A percentile compares a stretch with the other conserved stretches of the same genome.
Evolutionary conservation across 23 red algal species (phyloP).

Genomic region (Cyanidium caldarium): DNA sequence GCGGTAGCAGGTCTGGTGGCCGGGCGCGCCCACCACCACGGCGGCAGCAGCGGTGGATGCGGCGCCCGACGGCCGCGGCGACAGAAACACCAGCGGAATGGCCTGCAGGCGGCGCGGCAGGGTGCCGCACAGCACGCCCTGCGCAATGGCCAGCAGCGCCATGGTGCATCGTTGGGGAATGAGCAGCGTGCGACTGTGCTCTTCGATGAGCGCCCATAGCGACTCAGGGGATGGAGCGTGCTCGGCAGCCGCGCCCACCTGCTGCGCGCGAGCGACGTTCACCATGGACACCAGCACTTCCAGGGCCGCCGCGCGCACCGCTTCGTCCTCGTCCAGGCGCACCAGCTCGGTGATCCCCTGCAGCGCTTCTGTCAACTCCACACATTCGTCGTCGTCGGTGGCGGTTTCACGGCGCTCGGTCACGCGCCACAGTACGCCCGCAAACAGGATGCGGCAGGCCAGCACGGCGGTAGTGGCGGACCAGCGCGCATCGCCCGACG

Average conservation of each 20-base stretch:
- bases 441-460: background rate
- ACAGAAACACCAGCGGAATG: background rate
- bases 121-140: background rate
- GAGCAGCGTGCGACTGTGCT: too few relatives aligned
- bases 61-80: background rate
- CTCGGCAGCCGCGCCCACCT: background rate
- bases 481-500: too few relatives aligned
- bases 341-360: background rate
- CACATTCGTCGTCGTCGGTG: background rate
- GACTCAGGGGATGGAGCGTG: too few relatives aligned
- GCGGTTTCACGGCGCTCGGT: background rate
- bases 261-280: background rate
- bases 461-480: background rate
- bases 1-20: too few relatives aligned
- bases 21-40: too few relatives aligned
- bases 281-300: conserved; percentile 1
- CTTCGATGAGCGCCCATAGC: too few relatives aligned
- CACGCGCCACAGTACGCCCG: background rate
- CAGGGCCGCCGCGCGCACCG: background rate
- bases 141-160: background rate
- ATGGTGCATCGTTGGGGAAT: background rate
- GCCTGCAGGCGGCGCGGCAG: background rate
- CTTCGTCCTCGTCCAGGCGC: background rate
- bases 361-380: background rate
- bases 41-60: too few relatives aligned